Evolutionary conservation across 2,329 filamentous ascomycete genomes (phyloP).

Genomic region (Neofusicoccum sp.): DNA sequence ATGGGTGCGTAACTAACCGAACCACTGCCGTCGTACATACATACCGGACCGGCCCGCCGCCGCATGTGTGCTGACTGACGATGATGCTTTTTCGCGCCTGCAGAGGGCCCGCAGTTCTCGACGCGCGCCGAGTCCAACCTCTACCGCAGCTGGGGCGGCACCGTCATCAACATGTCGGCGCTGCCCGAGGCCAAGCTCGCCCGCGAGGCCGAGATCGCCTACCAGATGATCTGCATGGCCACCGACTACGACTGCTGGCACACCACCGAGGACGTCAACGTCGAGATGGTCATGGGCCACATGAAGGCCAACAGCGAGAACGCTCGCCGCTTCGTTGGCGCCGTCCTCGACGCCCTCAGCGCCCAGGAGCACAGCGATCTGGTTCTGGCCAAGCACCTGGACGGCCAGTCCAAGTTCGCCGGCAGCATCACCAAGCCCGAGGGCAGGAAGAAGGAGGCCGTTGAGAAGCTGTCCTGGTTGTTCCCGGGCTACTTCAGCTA

Average conservation of each 20-base stretch:
- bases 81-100: background rate
- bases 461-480: constrained; percentile 78
- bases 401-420: constrained; percentile 72
- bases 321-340: constrained; percentile 78
- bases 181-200: constrained; percentile 95
- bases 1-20: constrained; percentile 53
- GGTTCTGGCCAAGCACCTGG: constrained; percentile 77
- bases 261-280: constrained; percentile 73
- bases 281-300: constrained; percentile 94
- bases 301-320: constrained; percentile 94
- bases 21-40: background rate
- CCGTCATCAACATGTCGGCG: constrained; percentile 97
- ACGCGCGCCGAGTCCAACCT: constrained; percentile 93
- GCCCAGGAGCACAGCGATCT: constrained; percentile 73
- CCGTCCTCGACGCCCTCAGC: constrained; percentile 81
- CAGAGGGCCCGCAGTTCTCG: constrained; percentile 94
- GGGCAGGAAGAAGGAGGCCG: constrained; percentile 69
- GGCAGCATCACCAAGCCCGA: constrained; percentile 79
- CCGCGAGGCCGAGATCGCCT: constrained; percentile 90
- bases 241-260: constrained; percentile 99
- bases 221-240: constrained; percentile 99
- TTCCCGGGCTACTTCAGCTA: constrained; percentile 72
- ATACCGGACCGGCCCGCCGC: background rate
- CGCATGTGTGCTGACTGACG: background rate
- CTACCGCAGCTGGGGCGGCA: constrained; percentile 91